Conservation (phyloP, 1,284 basidiomycete genomes). For the Ceraceosorus guamensis region DNA sequence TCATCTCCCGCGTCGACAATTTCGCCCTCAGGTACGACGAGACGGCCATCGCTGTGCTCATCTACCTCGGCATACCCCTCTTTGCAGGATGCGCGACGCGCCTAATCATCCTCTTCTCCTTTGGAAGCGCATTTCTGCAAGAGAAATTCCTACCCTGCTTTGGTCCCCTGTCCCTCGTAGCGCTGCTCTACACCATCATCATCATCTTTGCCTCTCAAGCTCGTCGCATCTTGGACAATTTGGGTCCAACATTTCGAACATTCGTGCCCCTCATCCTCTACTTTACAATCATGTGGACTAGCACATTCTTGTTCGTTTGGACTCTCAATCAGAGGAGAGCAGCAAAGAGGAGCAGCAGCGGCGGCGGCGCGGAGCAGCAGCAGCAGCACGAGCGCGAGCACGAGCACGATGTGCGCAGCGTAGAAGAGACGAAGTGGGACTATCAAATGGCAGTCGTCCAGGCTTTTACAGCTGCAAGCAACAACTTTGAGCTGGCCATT, state of each 20-base stretch:
- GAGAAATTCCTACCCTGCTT: constrained; percentile 63
- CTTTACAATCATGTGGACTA: constrained; percentile 69
- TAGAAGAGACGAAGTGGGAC: no score
- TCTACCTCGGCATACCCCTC: constrained; percentile 61
- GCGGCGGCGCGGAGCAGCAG: neutral
- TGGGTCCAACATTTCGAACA: constrained; percentile 33
- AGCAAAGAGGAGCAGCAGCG: constrained; percentile 11
- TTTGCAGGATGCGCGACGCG: constrained; percentile 65
- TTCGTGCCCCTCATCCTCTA: constrained; percentile 68
- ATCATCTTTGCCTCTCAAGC: constrained; percentile 68
- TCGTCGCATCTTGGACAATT: constrained; percentile 31
- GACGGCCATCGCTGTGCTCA: constrained; percentile 65
- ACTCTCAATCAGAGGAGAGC: constrained; percentile 27
- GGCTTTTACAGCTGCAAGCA: constrained; percentile 53
- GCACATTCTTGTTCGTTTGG: constrained; percentile 57
- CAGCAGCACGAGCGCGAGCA: no score
- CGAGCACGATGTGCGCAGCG: no score
- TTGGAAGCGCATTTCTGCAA: constrained; percentile 55
- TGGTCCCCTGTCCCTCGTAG: constrained; percentile 62
- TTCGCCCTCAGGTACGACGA: constrained; percentile 61
- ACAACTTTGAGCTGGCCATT: constrained; percentile 62
- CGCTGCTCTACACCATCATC: constrained; percentile 59
- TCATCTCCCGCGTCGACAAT: constrained; percentile 52
- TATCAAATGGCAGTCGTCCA: constrained; percentile 50
- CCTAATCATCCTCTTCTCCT: constrained; percentile 53